Percentiles rank a stretch among this genome's conserved stretches.
Evolutionary conservation across 2,329 filamentous ascomycete species (phyloP).

Genomic region (Diaporthe caulivora): DNA sequence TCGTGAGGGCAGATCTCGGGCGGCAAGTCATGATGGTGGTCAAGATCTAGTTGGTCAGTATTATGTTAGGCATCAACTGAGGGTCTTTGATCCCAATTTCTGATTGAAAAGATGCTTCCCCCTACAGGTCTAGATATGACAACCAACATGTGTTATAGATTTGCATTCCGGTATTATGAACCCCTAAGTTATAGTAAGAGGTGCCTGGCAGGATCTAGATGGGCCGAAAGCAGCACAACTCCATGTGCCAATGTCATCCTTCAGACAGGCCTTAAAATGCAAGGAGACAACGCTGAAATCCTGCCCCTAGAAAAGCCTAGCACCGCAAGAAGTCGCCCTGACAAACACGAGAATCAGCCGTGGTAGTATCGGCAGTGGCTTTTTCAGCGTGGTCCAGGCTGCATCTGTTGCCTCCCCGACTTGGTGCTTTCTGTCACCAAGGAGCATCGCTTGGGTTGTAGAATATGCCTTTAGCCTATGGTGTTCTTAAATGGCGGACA

Average conservation of each 20-base stretch:
- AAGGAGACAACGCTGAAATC: neutral
- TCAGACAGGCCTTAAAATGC: neutral
- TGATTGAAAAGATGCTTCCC: neutral
- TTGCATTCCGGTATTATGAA: neutral
- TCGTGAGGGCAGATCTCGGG: constrained; percentile 2
- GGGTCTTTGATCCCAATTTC: neutral
- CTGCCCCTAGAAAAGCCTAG: neutral
- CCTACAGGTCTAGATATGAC: neutral
- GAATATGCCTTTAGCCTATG: neutral
- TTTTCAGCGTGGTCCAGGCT: neutral
- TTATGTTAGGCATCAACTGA: neutral
- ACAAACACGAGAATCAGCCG: neutral
- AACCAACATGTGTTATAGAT: constrained; percentile 2
- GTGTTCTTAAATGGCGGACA: neutral
- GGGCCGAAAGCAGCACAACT: neutral
- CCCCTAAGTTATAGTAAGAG: neutral
- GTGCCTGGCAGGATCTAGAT: constrained; percentile 3
- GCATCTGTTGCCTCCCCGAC: neutral
- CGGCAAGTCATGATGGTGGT: constrained; percentile 8
- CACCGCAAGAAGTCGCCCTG: neutral
- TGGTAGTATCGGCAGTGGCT: neutral
- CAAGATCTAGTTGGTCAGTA: neutral
- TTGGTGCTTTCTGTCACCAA: neutral
- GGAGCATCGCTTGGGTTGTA: neutral
- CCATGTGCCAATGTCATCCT: neutral